A percentile compares a stretch with the other conserved stretches of the same genome.
Evolutionary conservation across 495 filamentous ascomycete genomes (phyloP).

Genomic region (Penicillium verhagenii): DNA sequence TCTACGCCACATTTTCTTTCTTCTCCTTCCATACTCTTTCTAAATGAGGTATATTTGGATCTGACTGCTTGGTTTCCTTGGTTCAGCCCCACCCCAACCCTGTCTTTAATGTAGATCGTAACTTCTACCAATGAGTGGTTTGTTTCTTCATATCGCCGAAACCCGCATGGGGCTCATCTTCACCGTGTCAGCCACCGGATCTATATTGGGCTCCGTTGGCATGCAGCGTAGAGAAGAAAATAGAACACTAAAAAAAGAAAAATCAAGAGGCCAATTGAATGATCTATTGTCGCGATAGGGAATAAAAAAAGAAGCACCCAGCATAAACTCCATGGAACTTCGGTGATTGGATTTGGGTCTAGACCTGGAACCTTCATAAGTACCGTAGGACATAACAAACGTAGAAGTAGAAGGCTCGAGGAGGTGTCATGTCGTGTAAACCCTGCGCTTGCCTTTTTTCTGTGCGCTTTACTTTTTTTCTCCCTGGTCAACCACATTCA

Average conservation of each 20-base stretch:
- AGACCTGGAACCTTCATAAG: not conserved
- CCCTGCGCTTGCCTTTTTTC: not conserved
- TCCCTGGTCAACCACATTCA: not conserved
- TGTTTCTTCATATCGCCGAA: too few species aligned
- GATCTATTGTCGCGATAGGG: too few species aligned
- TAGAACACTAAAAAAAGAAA: too few species aligned
- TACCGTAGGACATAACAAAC: not conserved
- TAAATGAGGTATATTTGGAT: too few species aligned
- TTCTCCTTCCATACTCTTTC: too few species aligned
- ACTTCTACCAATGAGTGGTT: not conserved
- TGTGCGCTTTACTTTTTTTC: not conserved
- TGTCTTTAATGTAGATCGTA: not conserved
- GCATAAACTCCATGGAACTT: not conserved
- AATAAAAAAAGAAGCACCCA: too few species aligned
- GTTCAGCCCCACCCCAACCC: not conserved
- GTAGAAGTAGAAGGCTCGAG: not conserved
- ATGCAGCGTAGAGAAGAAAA: too few species aligned
- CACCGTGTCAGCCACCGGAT: too few species aligned
- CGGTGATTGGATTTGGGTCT: not conserved
- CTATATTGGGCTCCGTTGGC: too few species aligned
- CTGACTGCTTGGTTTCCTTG: not conserved
- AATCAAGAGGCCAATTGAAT: too few species aligned
- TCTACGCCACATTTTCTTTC: too few species aligned
- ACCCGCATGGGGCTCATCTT: too few species aligned
- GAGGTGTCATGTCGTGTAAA: conserved; percentile 3